A percentile compares a stretch with the other conserved stretches of the same genome.
Conservation (phyloP, 306 rosid species). For the Casuarina glauca region DNA sequence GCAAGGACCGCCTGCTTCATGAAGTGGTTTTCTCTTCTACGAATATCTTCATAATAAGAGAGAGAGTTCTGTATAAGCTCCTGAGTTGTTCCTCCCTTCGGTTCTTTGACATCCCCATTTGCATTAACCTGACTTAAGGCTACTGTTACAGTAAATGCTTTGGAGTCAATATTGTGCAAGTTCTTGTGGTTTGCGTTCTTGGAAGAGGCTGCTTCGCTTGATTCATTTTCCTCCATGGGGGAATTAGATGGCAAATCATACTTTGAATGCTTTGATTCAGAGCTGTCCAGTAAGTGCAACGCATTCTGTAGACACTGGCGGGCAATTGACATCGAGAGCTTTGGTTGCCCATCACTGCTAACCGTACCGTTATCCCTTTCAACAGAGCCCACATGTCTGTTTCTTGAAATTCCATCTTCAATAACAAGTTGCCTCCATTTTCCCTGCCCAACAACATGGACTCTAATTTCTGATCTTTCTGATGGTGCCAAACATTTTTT, state of each 20-base stretch:
- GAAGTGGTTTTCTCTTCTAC: constrained; percentile 67
- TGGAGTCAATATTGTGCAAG: constrained; percentile 57
- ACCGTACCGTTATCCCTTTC: constrained; percentile 46
- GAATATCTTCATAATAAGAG: constrained; percentile 60
- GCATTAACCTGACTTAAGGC: constrained; percentile 63
- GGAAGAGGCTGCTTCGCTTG: constrained; percentile 53
- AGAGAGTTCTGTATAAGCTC: constrained; percentile 89
- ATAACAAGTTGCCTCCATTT: constrained; percentile 95
- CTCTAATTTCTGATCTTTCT: constrained; percentile 60
- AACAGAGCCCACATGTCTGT: constrained; percentile 39
- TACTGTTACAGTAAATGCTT: constrained; percentile 51
- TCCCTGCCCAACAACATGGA: constrained; percentile 75
- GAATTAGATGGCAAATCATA: constrained; percentile 64
- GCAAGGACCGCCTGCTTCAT: constrained; percentile 90
- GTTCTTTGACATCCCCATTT: constrained; percentile 88
- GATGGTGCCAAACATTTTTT: constrained; percentile 42
- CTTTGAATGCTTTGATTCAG: constrained; percentile 42
- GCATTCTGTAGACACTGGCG: constrained; percentile 79
- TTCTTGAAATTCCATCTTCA: constrained; percentile 59
- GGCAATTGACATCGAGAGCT: constrained; percentile 79
- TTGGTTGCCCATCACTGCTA: constrained; percentile 61
- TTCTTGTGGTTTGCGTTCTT: constrained; percentile 63
- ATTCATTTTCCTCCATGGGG: constrained; percentile 62
- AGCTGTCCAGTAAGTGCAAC: constrained; percentile 60
- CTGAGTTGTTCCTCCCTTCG: constrained; percentile 73